Evolutionary conservation across 1,139 yeast species (phyloP).

Genomic region (Pichia norvegensis): DNA sequence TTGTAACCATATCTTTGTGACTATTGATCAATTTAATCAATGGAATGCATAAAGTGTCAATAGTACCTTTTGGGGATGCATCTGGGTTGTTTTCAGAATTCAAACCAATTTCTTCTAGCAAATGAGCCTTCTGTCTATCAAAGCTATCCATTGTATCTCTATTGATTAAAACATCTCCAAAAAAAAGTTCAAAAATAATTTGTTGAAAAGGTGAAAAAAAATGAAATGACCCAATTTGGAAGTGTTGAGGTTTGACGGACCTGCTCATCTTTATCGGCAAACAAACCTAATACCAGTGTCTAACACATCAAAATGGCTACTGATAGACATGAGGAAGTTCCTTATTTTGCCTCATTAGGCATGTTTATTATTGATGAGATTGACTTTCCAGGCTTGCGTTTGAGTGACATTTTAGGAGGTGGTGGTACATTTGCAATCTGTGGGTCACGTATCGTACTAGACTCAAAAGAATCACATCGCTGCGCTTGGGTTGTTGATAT

Average conservation of each 20-base stretch:
- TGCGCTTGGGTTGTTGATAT: slow-evolving; percentile 70
- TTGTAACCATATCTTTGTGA: slow-evolving; percentile 65
- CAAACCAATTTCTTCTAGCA: slow-evolving; percentile 47
- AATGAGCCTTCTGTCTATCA: slow-evolving; percentile 56
- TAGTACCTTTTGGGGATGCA: slow-evolving; percentile 77
- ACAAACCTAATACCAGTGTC: no score
- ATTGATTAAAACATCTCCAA: no score
- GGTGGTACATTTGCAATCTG: slow-evolving; percentile 79
- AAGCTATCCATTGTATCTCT: slow-evolving; percentile 30
- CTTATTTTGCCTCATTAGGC: slow-evolving; percentile 58
- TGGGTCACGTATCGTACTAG: slow-evolving; percentile 60
- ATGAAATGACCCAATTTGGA: no score
- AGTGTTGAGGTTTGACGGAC: no score
- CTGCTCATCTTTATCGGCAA: no score
- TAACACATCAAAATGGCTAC: background rate
- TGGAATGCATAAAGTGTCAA: slow-evolving; percentile 66
- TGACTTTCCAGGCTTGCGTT: slow-evolving; percentile 42
- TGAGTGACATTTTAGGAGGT: slow-evolving; percentile 68
- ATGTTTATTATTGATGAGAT: slow-evolving; percentile 93
- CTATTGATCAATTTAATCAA: slow-evolving; percentile 59
- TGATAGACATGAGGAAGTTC: background rate
- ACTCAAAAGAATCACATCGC: slow-evolving; percentile 29
- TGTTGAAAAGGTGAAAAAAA: no score
- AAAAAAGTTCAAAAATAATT: no score
- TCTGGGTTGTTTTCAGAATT: slow-evolving; percentile 44